Percentiles rank a stretch among this genome's conserved stretches.
phyloP scores from a whole-genome alignment of 2,329 filamentous ascomycete species.

The Nothopassalora personata region DNA sequence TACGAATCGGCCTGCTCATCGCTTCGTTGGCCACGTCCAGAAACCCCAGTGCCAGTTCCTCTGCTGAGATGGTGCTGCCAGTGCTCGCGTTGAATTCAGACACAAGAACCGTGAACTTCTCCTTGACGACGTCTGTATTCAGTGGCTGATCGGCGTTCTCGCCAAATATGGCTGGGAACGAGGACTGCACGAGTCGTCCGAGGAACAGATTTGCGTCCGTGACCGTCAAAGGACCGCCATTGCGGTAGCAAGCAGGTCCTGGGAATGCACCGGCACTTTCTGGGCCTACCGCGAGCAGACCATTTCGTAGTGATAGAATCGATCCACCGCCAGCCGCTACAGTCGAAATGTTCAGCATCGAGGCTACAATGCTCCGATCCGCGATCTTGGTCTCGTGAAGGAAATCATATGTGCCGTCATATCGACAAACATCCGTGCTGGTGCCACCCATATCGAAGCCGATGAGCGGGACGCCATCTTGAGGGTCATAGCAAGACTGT shows the following conservation, averaged over 20 bases:
- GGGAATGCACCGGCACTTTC: conserved; percentile 27
- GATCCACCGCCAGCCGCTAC: conserved; percentile 46
- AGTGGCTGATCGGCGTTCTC: conserved; percentile 27
- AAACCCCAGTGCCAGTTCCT: conserved; percentile 81
- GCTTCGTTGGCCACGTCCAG: conserved; percentile 79
- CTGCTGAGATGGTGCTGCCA: conserved; percentile 54
- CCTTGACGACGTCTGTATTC: conserved; percentile 14
- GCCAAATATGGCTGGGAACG: conserved; percentile 34
- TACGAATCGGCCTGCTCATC: conserved; percentile 81
- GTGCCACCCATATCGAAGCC: conserved; percentile 29
- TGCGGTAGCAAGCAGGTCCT: conserved; percentile 33
- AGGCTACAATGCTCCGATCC: conserved; percentile 28
- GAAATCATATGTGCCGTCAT: conserved; percentile 30
- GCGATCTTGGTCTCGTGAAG: conserved; percentile 32
- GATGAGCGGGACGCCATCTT: conserved; percentile 26
- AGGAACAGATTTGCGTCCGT: conserved; percentile 35
- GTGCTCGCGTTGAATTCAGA: conserved; percentile 19
- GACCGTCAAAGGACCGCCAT: conserved; percentile 34
- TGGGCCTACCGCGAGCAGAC: conserved; percentile 17
- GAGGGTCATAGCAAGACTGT: conserved; percentile 29
- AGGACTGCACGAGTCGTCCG: conserved; percentile 29
- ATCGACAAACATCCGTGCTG: conserved; percentile 32
- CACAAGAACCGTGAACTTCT: conserved; percentile 17
- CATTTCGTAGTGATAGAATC: conserved; percentile 31
- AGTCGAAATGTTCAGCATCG: conserved; percentile 32